Evolutionary conservation across 2,329 filamentous ascomycete species (phyloP).

Genomic region (Alternaria gansuensis): DNA sequence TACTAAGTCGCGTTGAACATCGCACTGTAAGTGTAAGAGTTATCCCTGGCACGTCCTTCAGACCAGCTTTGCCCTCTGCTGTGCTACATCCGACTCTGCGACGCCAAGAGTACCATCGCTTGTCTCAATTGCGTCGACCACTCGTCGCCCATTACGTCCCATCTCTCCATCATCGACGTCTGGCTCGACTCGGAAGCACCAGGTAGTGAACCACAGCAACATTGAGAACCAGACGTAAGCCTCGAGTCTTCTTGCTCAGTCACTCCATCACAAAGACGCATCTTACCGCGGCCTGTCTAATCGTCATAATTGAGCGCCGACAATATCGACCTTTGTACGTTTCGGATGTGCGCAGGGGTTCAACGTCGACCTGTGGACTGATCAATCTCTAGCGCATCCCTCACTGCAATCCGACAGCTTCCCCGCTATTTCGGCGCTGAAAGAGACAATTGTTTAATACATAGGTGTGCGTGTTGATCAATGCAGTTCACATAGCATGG

Average conservation of each 20-base stretch:
- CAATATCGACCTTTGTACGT: constrained; percentile 32
- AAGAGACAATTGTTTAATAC: constrained; percentile 23
- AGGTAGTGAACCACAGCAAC: background rate
- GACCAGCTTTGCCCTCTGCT: constrained; percentile 27
- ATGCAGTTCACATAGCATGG: constrained; percentile 48
- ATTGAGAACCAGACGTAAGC: constrained; percentile 2
- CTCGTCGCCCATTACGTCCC: constrained; percentile 8
- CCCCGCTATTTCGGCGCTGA: constrained; percentile 22
- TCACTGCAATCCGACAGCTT: constrained; percentile 18
- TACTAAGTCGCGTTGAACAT: constrained; percentile 32
- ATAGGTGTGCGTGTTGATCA: constrained; percentile 31
- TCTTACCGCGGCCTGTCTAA: constrained; percentile 1
- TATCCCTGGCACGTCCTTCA: constrained; percentile 24
- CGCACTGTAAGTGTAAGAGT: constrained; percentile 37
- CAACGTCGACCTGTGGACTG: constrained; percentile 36
- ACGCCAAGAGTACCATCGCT: constrained; percentile 41
- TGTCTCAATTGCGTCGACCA: constrained; percentile 39
- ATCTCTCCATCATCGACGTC: constrained; percentile 7
- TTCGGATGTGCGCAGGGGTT: constrained; percentile 37
- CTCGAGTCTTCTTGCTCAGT: constrained; percentile 9
- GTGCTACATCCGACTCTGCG: constrained; percentile 37
- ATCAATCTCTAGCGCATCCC: constrained; percentile 29
- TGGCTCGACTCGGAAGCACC: constrained; percentile 2
- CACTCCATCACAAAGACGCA: constrained; percentile 9
- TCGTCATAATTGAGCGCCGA: constrained; percentile 12